Base-by-base conservation (phyloP, 352 stramenopile genomes). In the Peronospora destructor region DNA sequence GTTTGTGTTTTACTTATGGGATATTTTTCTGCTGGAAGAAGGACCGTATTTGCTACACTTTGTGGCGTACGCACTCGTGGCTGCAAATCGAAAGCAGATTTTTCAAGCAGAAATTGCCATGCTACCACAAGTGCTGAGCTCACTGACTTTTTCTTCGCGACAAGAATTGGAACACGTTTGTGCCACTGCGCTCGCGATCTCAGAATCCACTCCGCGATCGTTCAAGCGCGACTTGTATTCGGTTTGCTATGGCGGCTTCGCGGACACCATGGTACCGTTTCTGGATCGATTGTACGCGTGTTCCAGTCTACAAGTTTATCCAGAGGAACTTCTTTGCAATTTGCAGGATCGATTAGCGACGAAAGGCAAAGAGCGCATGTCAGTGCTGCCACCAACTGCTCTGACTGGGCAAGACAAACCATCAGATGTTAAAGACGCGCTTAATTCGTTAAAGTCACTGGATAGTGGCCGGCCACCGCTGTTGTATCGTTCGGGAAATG, bases 1-100 rank as follows among this genome's bases (percentile, higher is more conserved):
- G 2, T 61, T 90, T 16, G 65, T 95, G 11, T 91, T 93, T 45
- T 61, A 71, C 53, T 63, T 97, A 0, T 97, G 89, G 89, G 89
- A 97, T 52, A 91, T 92, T 57, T 95, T 96, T 37, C 45, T 97
- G 6, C 64, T 96, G 12, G 68, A 95, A 37, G 76, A 91, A 60
- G 83, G 95, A 33, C 85, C 85, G 50, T 91, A 86, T 39, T 49
- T 95, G 45, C 67, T 94, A 30, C 87, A 96, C 47, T 96, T 95
- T 58, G 76, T 95, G 17, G 85, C 87, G 1, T 88, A 93, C 49
- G 79, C 85, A 13, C 71, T 96, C 4, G 79, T 93, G 0, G 62
- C 66, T 8, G 68, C 72, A 9, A 67, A 85, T 37, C 76, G 78
- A 2, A 46, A 84, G 0, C 41, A 38, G 16, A 84, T 95, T 25